phyloP scores from a whole-genome alignment of 2,329 filamentous ascomycete species.

The Fusarium haematococcum region DNA sequence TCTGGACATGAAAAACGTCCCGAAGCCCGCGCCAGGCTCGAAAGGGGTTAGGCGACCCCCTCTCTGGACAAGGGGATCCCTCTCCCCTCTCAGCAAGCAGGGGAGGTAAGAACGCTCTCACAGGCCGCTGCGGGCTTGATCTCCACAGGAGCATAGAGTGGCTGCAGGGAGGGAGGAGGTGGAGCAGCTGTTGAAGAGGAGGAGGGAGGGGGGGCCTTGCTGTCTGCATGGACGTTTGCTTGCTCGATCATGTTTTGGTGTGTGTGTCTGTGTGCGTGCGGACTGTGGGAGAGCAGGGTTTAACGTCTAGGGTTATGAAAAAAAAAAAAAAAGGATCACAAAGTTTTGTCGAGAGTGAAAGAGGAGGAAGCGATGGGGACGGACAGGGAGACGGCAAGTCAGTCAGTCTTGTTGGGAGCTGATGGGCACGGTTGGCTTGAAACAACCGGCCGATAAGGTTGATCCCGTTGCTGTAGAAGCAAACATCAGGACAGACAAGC shows the following conservation, averaged over 20 bases:
- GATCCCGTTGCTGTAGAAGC: constrained; percentile 25
- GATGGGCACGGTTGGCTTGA: constrained; percentile 6
- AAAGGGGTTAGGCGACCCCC: constrained; percentile 20
- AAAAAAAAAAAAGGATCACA: neutral
- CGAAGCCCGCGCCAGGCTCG: constrained; percentile 29
- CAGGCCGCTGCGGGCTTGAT: constrained; percentile 23
- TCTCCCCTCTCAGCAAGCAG: constrained; percentile 21
- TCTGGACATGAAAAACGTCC: constrained; percentile 40
- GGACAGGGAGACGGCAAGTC: neutral
- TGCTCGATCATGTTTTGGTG: constrained; percentile 4
- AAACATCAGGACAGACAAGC: neutral
- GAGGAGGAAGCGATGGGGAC: neutral
- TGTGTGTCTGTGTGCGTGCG: neutral
- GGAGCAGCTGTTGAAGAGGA: constrained; percentile 14
- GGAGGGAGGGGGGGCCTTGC: constrained; percentile 4
- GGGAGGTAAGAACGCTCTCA: constrained; percentile 14
- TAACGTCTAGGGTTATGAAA: constrained; percentile 1
- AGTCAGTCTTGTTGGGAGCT: neutral
- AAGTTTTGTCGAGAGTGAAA: neutral
- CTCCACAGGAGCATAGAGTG: constrained; percentile 42
- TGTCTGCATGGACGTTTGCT: constrained; percentile 36
- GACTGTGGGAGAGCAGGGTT: neutral
- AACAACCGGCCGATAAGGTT: constrained; percentile 26
- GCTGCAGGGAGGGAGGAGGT: constrained; percentile 39
- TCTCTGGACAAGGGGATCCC: constrained; percentile 10